Conservation (phyloP, 768 basidiomycete species). For the Hygrophorus pudorinus region DNA sequence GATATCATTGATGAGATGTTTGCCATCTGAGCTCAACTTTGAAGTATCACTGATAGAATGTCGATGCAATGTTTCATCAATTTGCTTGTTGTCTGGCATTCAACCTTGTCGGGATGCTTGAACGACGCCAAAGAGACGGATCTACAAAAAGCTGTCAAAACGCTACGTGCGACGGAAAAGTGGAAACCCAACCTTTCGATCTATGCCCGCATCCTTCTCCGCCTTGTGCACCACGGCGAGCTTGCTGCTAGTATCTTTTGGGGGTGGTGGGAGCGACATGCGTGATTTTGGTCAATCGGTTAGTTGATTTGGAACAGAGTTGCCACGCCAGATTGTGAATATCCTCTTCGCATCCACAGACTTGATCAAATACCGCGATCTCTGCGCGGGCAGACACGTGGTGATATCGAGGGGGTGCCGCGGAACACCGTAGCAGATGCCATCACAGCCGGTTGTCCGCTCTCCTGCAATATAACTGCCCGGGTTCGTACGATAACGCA, state of each 20-base stretch:
- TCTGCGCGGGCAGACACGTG: too few relatives aligned
- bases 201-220: slow-evolving; percentile 61
- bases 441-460: too few relatives aligned
- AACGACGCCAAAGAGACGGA: slow-evolving; percentile 73
- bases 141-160: slow-evolving; percentile 20
- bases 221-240: slow-evolving; percentile 53
- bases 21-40: slow-evolving; percentile 70
- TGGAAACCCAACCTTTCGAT: slow-evolving; percentile 48
- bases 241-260: slow-evolving; percentile 49
- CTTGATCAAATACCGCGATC: too few relatives aligned
- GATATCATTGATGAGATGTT: slow-evolving; percentile 65
- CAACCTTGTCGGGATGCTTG: slow-evolving; percentile 73
- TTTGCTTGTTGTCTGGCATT: slow-evolving; percentile 72
- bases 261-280: slow-evolving; percentile 64
- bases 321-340: too few relatives aligned
- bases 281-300: too few relatives aligned
- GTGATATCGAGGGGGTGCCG: too few relatives aligned
- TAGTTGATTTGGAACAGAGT: too few relatives aligned
- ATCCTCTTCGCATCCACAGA: too few relatives aligned
- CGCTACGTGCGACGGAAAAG: slow-evolving; percentile 1
- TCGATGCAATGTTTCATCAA: slow-evolving; percentile 57
- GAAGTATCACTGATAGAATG: slow-evolving; percentile 47
- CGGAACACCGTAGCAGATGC: too few relatives aligned
- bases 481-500: too few relatives aligned
- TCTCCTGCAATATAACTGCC: too few relatives aligned